Base-by-base conservation (phyloP, 2,329 filamentous ascomycete species). In the Daldinia sp. region DNA sequence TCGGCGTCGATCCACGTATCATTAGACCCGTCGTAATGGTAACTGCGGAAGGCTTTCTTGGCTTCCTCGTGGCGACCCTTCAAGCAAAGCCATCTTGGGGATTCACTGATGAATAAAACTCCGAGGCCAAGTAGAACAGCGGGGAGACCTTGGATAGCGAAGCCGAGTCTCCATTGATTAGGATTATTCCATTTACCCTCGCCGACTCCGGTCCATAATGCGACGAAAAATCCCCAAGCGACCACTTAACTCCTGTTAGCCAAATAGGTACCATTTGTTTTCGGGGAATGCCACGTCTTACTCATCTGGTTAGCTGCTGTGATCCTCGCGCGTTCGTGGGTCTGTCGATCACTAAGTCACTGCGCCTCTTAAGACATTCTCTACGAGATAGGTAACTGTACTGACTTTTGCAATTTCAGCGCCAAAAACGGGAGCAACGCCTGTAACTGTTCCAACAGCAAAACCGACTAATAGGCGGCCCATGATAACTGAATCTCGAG, bases 251-350 rank as follows among this genome's bases (percentile, higher is more conserved):
- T 7, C 27, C 21, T 10, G 29, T 64, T 21, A 63, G 51, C 8
- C 49, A 35, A 9, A 30, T 43, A n/a, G 4, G 7, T 35, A 48
- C 7, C 10, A 2, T 8, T 21, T 30, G n/a, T 3, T 15, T 19
- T 25, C 19, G 25, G 2, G n/a, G n/a, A 35, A 45, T 23, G 9
- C 41, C 1, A 1, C 19, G 25, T 63, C 75, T 59, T 61, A 78
- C 77, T 79, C 77, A 79, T 79, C 29, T 79, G 77, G 51, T 77
- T 79, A 1, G 77, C 73, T 0, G 77, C 77, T 0, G 76, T 79
- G n/a, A 79, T 75, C 32, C 70, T 77, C 4, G 77, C 77, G 21
- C 77, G 72, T 48, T 79, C 77, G 1, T 76, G 67, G 0, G 77
- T 79, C 70, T 70, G 13, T 4, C 17, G 3, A 29, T 32, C 17